Conservation (phyloP, 768 basidiomycete species). For the Lenzites betulinus region DNA sequence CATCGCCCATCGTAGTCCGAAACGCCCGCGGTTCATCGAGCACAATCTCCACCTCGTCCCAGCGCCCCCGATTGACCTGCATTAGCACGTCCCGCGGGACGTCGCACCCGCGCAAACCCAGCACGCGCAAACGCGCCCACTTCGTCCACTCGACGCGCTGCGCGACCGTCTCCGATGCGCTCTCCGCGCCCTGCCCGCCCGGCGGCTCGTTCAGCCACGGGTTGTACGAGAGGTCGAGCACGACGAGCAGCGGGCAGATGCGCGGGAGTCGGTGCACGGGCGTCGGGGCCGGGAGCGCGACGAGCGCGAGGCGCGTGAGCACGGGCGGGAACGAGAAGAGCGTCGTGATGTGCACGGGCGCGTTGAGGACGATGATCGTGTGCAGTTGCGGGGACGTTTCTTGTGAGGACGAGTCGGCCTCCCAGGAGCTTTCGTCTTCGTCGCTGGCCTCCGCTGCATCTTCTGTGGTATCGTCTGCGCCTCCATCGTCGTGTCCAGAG, state of each 20-base stretch:
- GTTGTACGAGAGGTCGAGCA: conserved; percentile 73
- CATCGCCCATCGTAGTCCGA: conserved; percentile 3
- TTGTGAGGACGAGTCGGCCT: conserved; percentile 19
- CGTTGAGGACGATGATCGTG: conserved; percentile 54
- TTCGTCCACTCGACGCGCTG: conserved; percentile 60
- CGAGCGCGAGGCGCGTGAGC: conserved; percentile 60
- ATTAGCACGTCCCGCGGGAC: conserved; percentile 44
- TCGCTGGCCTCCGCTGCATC: conserved; percentile 2
- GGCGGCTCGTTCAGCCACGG: conserved; percentile 39
- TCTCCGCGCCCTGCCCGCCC: conserved; percentile 13
- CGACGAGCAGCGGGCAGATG: conserved; percentile 59
- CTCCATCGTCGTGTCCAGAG: conserved; percentile 13
- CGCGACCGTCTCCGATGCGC: conserved; percentile 39
- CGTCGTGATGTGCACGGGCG: conserved; percentile 44
- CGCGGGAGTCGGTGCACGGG: conserved; percentile 59
- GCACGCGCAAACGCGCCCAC: conserved; percentile 52
- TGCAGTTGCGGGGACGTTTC: conserved; percentile 35
- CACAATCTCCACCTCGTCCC: conserved; percentile 62
- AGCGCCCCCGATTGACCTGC: conserved; percentile 60
- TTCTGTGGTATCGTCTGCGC: not conserved
- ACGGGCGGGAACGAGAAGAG: conserved; percentile 62
- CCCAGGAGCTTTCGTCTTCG: conserved; percentile 14
- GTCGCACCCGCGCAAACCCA: conserved; percentile 59
- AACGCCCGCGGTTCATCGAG: conserved; percentile 16
- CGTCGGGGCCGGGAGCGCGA: conserved; percentile 50